phyloP scores from a whole-genome alignment of 2,329 filamentous ascomycete genomes.

The Venturia aucupariae region DNA sequence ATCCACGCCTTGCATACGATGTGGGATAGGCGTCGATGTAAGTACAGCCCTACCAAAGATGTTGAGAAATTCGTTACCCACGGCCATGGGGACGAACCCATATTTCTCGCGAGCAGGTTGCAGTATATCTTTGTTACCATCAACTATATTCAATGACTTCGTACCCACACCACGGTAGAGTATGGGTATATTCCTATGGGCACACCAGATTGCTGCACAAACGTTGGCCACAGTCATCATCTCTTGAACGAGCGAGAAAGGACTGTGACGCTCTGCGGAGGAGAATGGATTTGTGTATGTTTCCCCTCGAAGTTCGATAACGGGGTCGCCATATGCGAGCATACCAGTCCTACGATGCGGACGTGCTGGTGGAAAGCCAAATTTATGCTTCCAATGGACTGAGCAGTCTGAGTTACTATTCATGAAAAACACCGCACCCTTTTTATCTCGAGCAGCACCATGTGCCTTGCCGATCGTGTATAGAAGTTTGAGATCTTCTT shows the following conservation, averaged over 20 bases:
- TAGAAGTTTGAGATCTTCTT: slow-evolving; percentile 23
- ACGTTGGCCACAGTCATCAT: slow-evolving; percentile 49
- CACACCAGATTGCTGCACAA: slow-evolving; percentile 42
- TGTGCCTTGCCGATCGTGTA: slow-evolving; percentile 23
- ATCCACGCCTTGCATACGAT: slow-evolving; percentile 42
- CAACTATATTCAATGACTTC: slow-evolving; percentile 17
- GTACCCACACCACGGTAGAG: slow-evolving; percentile 37
- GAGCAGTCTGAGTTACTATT: neutral
- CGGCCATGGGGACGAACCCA: slow-evolving; percentile 25
- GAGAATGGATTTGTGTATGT: slow-evolving; percentile 6
- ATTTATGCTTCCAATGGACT: neutral
- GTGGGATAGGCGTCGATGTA: slow-evolving; percentile 38
- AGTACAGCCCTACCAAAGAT: slow-evolving; percentile 34
- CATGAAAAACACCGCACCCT: slow-evolving; percentile 3
- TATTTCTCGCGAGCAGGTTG: slow-evolving; percentile 28
- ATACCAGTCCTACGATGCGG: slow-evolving; percentile 20
- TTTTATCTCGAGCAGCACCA: slow-evolving; percentile 22
- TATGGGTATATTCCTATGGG: slow-evolving; percentile 41
- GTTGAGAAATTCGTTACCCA: slow-evolving; percentile 35
- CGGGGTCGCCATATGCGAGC: slow-evolving; percentile 33
- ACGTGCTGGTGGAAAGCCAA: neutral
- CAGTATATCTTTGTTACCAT: slow-evolving; percentile 19
- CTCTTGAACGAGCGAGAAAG: slow-evolving; percentile 27
- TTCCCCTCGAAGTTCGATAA: slow-evolving; percentile 23
- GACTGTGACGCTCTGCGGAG: slow-evolving; percentile 21